Evolutionary conservation across 2,329 filamentous ascomycete species (phyloP).

Genomic region (Ophiobolus disseminans): DNA sequence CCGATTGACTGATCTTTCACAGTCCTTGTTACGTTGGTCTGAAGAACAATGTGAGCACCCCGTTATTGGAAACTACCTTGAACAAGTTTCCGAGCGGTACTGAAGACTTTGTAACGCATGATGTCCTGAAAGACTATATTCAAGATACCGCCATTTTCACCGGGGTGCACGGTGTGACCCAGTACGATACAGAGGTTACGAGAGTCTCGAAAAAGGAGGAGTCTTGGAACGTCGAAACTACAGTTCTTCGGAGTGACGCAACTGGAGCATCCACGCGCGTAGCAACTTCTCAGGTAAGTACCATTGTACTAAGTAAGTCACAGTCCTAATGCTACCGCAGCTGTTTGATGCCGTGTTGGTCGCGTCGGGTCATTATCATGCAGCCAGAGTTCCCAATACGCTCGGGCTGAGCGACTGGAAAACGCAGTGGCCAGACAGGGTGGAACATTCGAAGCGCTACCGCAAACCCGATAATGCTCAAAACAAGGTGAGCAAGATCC

Average conservation of each 20-base stretch:
- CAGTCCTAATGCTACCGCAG: slow-evolving; percentile 23
- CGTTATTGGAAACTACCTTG: slow-evolving; percentile 58
- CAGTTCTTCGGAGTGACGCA: slow-evolving; percentile 46
- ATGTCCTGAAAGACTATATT: slow-evolving; percentile 65
- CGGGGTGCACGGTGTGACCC: slow-evolving; percentile 59
- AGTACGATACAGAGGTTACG: slow-evolving; percentile 68
- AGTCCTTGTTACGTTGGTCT: slow-evolving; percentile 62
- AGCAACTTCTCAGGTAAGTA: slow-evolving; percentile 7
- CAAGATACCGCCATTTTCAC: slow-evolving; percentile 62
- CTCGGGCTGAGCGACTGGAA: slow-evolving; percentile 58
- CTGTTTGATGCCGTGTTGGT: slow-evolving; percentile 60
- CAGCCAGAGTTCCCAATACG: slow-evolving; percentile 58
- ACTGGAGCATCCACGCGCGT: slow-evolving; percentile 16
- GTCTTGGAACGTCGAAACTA: slow-evolving; percentile 62
- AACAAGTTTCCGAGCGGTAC: slow-evolving; percentile 66
- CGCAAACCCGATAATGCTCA: slow-evolving; percentile 56
- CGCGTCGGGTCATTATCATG: slow-evolving; percentile 64
- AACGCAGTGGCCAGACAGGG: slow-evolving; percentile 51
- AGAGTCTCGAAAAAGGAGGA: slow-evolving; percentile 55
- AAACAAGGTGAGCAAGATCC: slow-evolving; percentile 57
- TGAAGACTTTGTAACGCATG: slow-evolving; percentile 65
- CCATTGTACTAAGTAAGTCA: accelerated
- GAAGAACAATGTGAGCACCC: slow-evolving; percentile 62
- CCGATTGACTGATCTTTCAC: background rate
- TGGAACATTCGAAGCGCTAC: slow-evolving; percentile 62